These are phyloP conservation scores for Przewalskia tangutica DNA, from an alignment of 257 asterid genomes.

Conservation along the genomic window DNA sequence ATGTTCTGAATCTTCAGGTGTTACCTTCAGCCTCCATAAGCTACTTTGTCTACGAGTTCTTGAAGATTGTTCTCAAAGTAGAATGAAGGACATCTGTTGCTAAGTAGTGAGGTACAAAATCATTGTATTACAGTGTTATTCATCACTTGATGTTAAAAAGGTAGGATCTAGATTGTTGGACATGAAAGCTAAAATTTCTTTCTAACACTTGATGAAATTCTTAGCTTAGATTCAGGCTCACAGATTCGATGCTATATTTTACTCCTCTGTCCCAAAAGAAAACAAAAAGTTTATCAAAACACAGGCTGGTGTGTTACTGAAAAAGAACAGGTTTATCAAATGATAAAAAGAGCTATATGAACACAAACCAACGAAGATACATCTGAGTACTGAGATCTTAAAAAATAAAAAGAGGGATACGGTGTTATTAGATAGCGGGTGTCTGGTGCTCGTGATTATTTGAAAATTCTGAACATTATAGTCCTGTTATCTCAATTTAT, in stretches of 20 bases:
- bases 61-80: constrained; percentile 86
- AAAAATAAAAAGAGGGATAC: neutral
- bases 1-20: constrained; percentile 40
- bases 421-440: neutral
- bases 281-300: neutral
- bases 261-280: neutral
- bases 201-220: neutral
- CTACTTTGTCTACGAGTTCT: constrained; percentile 85
- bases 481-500: neutral
- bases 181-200: neutral
- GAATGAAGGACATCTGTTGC: constrained; percentile 30
- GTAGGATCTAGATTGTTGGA: neutral
- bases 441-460: neutral
- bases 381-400: too few species aligned
- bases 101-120: neutral
- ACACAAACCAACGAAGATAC: neutral
- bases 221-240: neutral
- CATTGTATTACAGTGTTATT: neutral
- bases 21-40: constrained; percentile 93
- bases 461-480: neutral
- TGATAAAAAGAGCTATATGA: neutral
- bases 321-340: neutral
- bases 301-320: neutral
- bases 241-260: neutral
- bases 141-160: neutral